Conservation (phyloP, 2,329 filamentous ascomycete genomes). For the Thermochaetoides dissita region DNA sequence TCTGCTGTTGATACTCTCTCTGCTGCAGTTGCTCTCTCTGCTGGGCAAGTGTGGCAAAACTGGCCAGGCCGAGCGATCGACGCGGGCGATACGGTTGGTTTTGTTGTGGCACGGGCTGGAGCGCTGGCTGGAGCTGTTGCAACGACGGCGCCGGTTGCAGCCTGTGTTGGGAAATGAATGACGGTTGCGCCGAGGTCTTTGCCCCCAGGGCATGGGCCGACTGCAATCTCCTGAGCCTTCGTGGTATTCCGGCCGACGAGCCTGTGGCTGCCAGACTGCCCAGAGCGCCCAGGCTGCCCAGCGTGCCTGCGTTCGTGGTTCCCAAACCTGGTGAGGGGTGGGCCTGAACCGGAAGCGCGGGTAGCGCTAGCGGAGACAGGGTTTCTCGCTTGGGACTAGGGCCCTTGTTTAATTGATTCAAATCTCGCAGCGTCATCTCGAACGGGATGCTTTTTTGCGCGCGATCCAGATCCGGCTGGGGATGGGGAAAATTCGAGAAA, state of each 20-base stretch:
- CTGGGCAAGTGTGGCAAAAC: too few species aligned
- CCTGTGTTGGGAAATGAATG: conserved; percentile 50
- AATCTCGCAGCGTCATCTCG: conserved; percentile 9
- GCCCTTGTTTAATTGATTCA: conserved; percentile 10
- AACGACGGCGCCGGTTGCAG: conserved; percentile 13
- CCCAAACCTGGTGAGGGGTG: conserved; percentile 31
- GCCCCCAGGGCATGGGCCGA: conserved; percentile 58
- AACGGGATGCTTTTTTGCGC: too few species aligned
- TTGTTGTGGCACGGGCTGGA: not conserved
- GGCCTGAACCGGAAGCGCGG: conserved; percentile 28
- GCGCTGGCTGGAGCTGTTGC: too few species aligned
- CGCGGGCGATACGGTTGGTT: not conserved
- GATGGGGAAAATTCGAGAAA: too few species aligned
- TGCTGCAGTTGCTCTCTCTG: conserved; percentile 20
- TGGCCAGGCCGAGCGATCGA: too few species aligned
- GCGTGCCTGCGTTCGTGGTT: too few species aligned
- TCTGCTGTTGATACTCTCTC: conserved; percentile 19
- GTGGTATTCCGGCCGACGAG: conserved; percentile 13
- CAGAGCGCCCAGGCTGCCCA: too few species aligned
- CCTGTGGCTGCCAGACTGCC: too few species aligned
- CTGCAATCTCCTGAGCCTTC: conserved; percentile 58
- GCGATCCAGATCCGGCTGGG: too few species aligned
- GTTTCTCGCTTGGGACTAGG: conserved; percentile 10
- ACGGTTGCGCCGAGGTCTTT: conserved; percentile 34
- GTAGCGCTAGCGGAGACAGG: conserved; percentile 6